Evolutionary conservation across 2,329 filamentous ascomycete species (phyloP), one percentile per base, ranked within the genome.

Genomic region (Aspergillus spinulosporus): DNA sequence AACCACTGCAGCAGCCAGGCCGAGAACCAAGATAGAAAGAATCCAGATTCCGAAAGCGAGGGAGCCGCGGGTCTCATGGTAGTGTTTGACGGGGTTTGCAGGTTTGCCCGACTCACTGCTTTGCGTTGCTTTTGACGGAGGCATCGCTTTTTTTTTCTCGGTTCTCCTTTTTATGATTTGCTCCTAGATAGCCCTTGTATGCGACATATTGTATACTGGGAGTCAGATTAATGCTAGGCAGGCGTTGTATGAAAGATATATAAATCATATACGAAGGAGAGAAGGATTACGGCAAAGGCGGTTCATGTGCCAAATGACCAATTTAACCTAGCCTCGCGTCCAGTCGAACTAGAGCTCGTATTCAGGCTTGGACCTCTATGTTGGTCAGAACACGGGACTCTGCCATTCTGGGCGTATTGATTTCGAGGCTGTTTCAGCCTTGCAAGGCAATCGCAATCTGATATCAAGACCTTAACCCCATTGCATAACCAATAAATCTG

Each of bases 11-110:
- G 46, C 53, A 28, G 42, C 39, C 21, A 46, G 32, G 2, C 53
- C 53, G 11, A 51, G 45, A 12, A 56, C 47, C 3, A 56, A 11
- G 45, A 56, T 50, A 5, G 21, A 47, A 3, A 32, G 45, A n/a
- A 56, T 40, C 53, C 40, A 50, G 32, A 46, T 11, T 1, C 39
- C 42, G 11, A 46, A 40, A 3, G 31, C 47, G 5, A 11, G n/a
- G 4, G 47, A 15, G 6, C 31, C 21, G 2, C 40, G 40, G 14
- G 31, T 45, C 14, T 45, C 42, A 32, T 52, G 49, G 29, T 52
- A 52, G 15, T 39, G 34, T 15, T 21, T 45, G 5, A 52, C 49
- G 5, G 32, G 49, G 28, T 47, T 47, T 34, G 5, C 44, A 8
- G 0, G n/a, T 14, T 32, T 46, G 8, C 29, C 14, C 5, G 28